Percentiles rank a stretch among this genome's conserved stretches.
Evolutionary conservation across 2,329 filamentous ascomycete species (phyloP).

Genomic region (Fusarium luffae): DNA sequence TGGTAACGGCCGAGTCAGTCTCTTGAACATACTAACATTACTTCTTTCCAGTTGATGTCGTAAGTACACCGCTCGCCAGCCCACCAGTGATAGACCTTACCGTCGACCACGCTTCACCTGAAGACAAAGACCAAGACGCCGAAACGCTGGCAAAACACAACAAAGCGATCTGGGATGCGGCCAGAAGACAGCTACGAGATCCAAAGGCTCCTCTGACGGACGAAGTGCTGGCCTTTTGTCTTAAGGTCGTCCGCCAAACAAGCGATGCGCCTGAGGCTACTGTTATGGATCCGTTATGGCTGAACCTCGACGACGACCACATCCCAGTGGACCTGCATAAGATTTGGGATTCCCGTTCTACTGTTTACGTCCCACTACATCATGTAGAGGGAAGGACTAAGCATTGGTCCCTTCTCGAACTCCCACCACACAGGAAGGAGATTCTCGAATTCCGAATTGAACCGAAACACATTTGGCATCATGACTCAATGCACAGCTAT

Average conservation of each 20-base stretch:
- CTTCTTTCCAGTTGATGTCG: not conserved
- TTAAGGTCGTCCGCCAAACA: not conserved
- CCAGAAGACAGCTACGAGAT: not conserved
- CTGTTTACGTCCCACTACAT: not conserved
- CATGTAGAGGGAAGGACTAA: not conserved
- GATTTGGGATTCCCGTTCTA: rapidly evolving
- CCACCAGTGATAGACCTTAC: not conserved
- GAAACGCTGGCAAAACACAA: not conserved
- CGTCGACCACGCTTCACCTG: not conserved
- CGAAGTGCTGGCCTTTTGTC: not conserved
- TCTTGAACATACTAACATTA: not conserved
- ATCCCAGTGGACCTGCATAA: not conserved
- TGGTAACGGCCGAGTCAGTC: rapidly evolving
- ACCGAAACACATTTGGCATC: rapidly evolving
- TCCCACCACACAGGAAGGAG: rapidly evolving
- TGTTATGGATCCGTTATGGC: not conserved
- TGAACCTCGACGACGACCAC: not conserved
- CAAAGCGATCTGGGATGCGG: not conserved
- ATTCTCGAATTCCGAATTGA: too few relatives aligned
- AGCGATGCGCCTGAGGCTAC: not conserved
- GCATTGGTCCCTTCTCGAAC: not conserved
- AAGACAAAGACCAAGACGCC: not conserved
- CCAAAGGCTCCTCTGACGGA: not conserved
- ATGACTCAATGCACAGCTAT: not conserved
- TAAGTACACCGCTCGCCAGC: not conserved